These are phyloP conservation scores for Cercospora citrullina DNA, from an alignment of 2,329 filamentous ascomycete genomes.

Conservation along the genomic window DNA sequence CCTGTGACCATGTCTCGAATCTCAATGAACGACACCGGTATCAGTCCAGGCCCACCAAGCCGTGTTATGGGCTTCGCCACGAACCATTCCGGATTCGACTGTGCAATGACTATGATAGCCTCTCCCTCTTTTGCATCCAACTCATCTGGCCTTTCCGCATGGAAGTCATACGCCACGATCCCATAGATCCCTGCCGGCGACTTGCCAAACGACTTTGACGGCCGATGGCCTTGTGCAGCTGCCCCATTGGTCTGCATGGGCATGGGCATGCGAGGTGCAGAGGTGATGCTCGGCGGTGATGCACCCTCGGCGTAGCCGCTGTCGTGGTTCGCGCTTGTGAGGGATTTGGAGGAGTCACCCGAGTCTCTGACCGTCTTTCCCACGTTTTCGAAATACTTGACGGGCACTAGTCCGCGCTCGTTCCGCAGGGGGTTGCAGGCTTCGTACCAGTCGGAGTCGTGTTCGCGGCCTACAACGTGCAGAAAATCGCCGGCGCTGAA, in stretches of 20 bases:
- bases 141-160: constrained; percentile 92
- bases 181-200: constrained; percentile 80
- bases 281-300: constrained; percentile 31
- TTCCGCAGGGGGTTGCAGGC: constrained; percentile 92
- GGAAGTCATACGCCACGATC: constrained; percentile 95
- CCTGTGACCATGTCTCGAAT: constrained; percentile 92
- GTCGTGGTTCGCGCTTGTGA: constrained; percentile 69
- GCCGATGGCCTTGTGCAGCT: constrained; percentile 32
- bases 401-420: constrained; percentile 87
- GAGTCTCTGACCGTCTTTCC: constrained; percentile 92
- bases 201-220: constrained; percentile 51
- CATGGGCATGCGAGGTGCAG: constrained; percentile 36
- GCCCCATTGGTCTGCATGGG: constrained; percentile 28
- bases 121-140: constrained; percentile 92
- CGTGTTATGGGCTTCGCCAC: constrained; percentile 98
- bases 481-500: constrained; percentile 97
- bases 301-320: constrained; percentile 75
- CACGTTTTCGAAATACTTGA: constrained; percentile 87
- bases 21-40: constrained; percentile 95
- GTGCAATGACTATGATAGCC: constrained; percentile 96
- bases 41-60: constrained; percentile 90
- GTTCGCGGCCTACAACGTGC: constrained; percentile 93
- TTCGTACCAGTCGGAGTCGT: constrained; percentile 96
- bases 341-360: constrained; percentile 49
- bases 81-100: constrained; percentile 98